Base-by-base conservation (phyloP, 2,329 filamentous ascomycete genomes). In the Hypoxylon sp. region DNA sequence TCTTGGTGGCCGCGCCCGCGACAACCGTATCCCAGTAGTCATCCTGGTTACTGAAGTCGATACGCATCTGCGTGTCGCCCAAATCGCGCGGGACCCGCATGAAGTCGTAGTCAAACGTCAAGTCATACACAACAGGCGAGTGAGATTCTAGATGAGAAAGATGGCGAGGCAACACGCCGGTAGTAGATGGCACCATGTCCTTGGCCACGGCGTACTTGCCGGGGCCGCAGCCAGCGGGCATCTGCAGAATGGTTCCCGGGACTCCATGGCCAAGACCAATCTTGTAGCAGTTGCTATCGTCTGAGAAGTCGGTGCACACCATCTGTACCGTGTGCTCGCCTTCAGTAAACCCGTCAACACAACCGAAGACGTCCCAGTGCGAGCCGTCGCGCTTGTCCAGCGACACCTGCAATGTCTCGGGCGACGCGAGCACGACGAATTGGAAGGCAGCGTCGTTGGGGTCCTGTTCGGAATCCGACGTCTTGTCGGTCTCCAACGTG, bases 341-440 rank as follows among this genome's bases (percentile, higher is more conserved):
- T 29, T 80, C 76, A 48, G 57, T 72, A 5, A 65, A 46, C 0
- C 62, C 55, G 24, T 80, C 74, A 29, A 70, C 26, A 74, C 82
- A 84, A 71, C 76, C 70, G 52, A 80, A 80, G 5, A 85, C 33
- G 13, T 82, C 82, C 82, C 79, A 84, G 74, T 82, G 79, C 3
- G 81, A 83, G 11, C 82, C 82, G 63, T 84, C 81, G 19, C 82
- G 77, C 72, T 80, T 81, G 68, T 81, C 77, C 0, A 84, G 68
- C 0, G 77, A 77, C 13, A 73, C 48, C 33, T 80, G 76, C 3
- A 80, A 47, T 47, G 77, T 75, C 31, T 80, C 75, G 5, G 81
- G 80, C 2, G 63, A 70, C 2, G 74, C 73, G 5, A 82, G 63
- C 19, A 82, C 73, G 10, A 74, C 52, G 39, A 78, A 82, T 22